Percentiles rank a stretch among this genome's conserved stretches.
These are phyloP conservation scores for Ilyonectria sp. DNA, from an alignment of 2,329 filamentous ascomycete genomes.

Conservation along the genomic window DNA sequence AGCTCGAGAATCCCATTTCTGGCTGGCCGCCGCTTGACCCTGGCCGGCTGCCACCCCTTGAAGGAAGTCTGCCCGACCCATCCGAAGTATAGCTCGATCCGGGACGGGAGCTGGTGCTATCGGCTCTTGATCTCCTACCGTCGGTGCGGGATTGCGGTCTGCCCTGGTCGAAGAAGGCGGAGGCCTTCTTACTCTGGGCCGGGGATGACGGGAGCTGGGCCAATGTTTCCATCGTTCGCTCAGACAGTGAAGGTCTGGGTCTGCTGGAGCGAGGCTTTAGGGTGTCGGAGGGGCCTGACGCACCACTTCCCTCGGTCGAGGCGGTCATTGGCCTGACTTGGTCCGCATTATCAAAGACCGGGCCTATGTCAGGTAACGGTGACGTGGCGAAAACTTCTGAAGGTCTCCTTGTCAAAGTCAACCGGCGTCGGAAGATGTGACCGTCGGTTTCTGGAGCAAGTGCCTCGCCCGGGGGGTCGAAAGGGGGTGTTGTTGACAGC, in stretches of 20 bases:
- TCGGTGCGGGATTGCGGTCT: slow-evolving; percentile 66
- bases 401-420: slow-evolving; percentile 51
- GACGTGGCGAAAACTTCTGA: slow-evolving; percentile 48
- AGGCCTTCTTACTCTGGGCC: slow-evolving; percentile 74
- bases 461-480: slow-evolving; percentile 43
- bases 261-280: slow-evolving; percentile 45
- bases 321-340: slow-evolving; percentile 34
- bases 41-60: slow-evolving; percentile 67
- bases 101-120: slow-evolving; percentile 63
- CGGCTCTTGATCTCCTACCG: slow-evolving; percentile 60
- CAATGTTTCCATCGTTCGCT: slow-evolving; percentile 89
- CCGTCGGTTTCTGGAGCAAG: slow-evolving; percentile 41
- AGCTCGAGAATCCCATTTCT: slow-evolving; percentile 55
- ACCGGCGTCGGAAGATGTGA: slow-evolving; percentile 44
- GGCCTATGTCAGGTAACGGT: slow-evolving; percentile 40
- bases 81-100: slow-evolving; percentile 75
- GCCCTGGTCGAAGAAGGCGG: slow-evolving; percentile 81
- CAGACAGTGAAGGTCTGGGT: slow-evolving; percentile 76
- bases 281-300: slow-evolving; percentile 34
- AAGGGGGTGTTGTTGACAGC: slow-evolving; percentile 44
- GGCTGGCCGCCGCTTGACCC: slow-evolving; percentile 68
- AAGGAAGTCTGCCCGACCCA: slow-evolving; percentile 67
- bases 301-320: slow-evolving; percentile 39
- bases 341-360: slow-evolving; percentile 39
- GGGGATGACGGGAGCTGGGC: slow-evolving; percentile 85